Evolutionary conservation across 1,284 basidiomycete species (phyloP).

Genomic region (Porphyrellus sp.): DNA sequence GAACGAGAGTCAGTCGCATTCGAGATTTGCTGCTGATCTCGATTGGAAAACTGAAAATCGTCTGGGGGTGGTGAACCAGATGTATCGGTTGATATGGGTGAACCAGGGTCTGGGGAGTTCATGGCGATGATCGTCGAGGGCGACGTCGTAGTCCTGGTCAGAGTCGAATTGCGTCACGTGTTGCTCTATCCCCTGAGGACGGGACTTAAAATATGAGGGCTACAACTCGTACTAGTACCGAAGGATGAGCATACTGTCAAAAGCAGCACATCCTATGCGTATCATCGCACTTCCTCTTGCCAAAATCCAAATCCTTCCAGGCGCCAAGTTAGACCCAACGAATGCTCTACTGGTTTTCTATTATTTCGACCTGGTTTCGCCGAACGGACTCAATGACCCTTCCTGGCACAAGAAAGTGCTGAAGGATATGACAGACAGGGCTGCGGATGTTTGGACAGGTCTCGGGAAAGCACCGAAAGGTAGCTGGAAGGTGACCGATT

Average conservation of each 20-base stretch:
- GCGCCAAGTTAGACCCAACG: constrained; percentile 11
- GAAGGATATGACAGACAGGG: constrained; percentile 50
- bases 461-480: constrained; percentile 62
- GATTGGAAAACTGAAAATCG: constrained; percentile 33
- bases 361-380: constrained; percentile 40
- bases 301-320: constrained; percentile 16
- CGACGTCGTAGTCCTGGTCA: neutral
- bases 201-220: no score
- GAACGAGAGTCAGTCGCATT: constrained; percentile 22
- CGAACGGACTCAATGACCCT: constrained; percentile 4
- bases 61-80: constrained; percentile 36
- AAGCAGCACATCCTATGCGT: constrained; percentile 38
- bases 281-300: constrained; percentile 48
- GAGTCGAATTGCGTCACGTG: constrained; percentile 23
- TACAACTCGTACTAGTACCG: no score
- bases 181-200: neutral
- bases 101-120: constrained; percentile 36
- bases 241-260: constrained; percentile 29
- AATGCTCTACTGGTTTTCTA: constrained; percentile 41
- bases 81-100: constrained; percentile 36
- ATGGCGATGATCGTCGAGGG: constrained; percentile 13
- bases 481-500: constrained; percentile 63
- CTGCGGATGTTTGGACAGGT: constrained; percentile 53
- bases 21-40: constrained; percentile 31
- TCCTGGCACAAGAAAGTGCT: constrained; percentile 25